phyloP scores from a whole-genome alignment of 805 yeast species.

The Alloascoidea hylecoeti region DNA sequence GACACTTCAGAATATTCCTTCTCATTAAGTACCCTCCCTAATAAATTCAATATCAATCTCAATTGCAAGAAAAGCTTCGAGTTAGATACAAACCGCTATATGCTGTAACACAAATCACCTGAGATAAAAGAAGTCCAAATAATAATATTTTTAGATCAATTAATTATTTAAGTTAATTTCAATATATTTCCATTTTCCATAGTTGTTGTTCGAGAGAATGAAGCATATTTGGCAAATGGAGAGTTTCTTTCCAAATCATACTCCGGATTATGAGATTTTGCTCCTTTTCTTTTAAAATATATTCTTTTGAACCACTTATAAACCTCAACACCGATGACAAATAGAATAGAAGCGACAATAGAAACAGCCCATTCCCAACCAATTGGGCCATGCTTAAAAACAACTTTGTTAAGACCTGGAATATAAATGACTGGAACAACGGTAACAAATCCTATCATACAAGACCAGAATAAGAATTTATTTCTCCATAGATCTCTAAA shows the following conservation, averaged over 20 bases:
- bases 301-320: conserved; percentile 57
- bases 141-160: not conserved
- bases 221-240: conserved; percentile 49
- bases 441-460: conserved; percentile 50
- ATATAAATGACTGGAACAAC: conserved; percentile 77
- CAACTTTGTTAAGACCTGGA: conserved; percentile 72
- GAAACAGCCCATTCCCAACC: conserved; percentile 75
- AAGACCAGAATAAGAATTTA: conserved; percentile 72
- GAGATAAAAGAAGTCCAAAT: not conserved
- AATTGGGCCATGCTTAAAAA: conserved; percentile 60
- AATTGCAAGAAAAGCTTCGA: no score
- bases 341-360: conserved; percentile 38
- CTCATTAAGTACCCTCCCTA: no score
- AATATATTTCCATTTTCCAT: conserved; percentile 8
- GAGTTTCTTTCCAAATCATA: conserved; percentile 46
- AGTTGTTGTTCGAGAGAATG: conserved; percentile 41
- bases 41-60: no score
- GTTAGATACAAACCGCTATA: no score
- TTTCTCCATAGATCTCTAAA: conserved; percentile 57
- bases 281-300: conserved; percentile 21
- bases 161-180: no score
- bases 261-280: conserved; percentile 43
- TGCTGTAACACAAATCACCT: no score
- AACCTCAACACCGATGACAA: conserved; percentile 44
- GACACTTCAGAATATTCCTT: no score